Percentiles rank a stretch among this genome's conserved stretches.
Evolutionary conservation across 768 basidiomycete genomes (phyloP).

Genomic region (Candolleomyces efflorescens): DNA sequence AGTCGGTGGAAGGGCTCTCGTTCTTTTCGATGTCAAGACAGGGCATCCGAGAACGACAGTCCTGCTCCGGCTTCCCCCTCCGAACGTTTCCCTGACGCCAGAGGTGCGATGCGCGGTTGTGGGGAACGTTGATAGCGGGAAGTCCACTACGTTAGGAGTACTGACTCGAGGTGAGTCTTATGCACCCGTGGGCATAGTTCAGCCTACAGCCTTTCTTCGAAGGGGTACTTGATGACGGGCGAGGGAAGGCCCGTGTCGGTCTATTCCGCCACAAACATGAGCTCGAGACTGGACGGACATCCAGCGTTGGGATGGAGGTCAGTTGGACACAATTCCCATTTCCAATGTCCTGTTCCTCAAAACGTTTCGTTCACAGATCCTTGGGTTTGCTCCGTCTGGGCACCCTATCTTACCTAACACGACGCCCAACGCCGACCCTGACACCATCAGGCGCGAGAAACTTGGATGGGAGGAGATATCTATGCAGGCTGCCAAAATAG

Average conservation of each 20-base stretch:
- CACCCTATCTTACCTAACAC: constrained; percentile 73
- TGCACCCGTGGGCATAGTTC: background rate
- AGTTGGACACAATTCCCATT: background rate
- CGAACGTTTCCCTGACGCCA: constrained; percentile 70
- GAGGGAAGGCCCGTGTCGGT: constrained; percentile 78
- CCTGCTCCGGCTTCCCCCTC: constrained; percentile 71
- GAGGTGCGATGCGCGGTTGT: constrained; percentile 96
- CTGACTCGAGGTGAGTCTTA: constrained; percentile 73
- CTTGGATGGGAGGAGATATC: constrained; percentile 97
- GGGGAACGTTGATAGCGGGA: constrained; percentile 93
- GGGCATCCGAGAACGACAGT: constrained; percentile 54
- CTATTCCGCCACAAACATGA: constrained; percentile 98
- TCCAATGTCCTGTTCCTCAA: background rate
- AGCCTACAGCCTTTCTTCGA: background rate
- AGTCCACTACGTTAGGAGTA: constrained; percentile 92
- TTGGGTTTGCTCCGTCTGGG: constrained; percentile 81
- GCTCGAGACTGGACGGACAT: constrained; percentile 92
- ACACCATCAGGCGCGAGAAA: constrained; percentile 75
- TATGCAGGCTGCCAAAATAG: constrained; percentile 81
- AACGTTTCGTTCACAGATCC: constrained; percentile 48
- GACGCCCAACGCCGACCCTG: constrained; percentile 50
- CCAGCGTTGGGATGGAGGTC: constrained; percentile 96
- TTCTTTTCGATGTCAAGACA: constrained; percentile 44
- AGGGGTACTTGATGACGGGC: constrained; percentile 79
- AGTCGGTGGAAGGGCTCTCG: constrained; percentile 68